These are phyloP conservation scores for Nematocida parisii DNA, from an alignment of 371 early-diverging fungal species.

Conservation along the genomic window DNA sequence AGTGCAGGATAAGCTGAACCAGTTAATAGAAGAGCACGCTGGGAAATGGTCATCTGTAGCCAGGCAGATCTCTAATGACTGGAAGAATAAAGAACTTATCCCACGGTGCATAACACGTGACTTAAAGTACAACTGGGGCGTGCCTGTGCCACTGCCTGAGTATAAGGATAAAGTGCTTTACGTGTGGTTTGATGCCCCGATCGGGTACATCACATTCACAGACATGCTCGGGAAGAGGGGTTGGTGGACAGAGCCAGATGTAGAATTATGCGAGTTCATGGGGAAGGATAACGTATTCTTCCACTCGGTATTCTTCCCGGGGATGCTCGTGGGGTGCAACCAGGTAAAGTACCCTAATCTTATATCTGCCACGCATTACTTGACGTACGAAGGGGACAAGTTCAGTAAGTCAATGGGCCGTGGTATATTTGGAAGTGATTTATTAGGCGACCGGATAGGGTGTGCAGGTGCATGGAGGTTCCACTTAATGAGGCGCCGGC, in stretches of 20 bases:
- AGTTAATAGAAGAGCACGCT: constrained; percentile 72
- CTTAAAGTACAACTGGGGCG: constrained; percentile 88
- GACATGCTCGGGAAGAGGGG: constrained; percentile 20
- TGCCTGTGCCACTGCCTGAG: constrained; percentile 80
- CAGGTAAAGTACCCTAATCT: constrained; percentile 71
- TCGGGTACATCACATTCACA: constrained; percentile 74
- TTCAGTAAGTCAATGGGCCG: constrained; percentile 93
- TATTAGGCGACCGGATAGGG: constrained; percentile 83
- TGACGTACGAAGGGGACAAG: constrained; percentile 93
- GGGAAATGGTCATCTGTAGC: constrained; percentile 86
- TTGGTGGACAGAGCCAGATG: constrained; percentile 34
- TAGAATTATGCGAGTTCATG: constrained; percentile 93
- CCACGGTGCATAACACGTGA: constrained; percentile 97
- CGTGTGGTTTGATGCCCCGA: constrained; percentile 99
- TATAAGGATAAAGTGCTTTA: constrained; percentile 94
- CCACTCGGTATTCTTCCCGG: constrained; percentile 97
- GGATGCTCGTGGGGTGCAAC: constrained; percentile 78
- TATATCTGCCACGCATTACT: constrained; percentile 91
- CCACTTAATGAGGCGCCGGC: constrained; percentile 87
- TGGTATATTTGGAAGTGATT: constrained; percentile 92
- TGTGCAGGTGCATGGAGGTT: constrained; percentile 93
- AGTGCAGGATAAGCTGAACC: constrained; percentile 74
- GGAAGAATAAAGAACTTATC: constrained; percentile 90
- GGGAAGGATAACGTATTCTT: constrained; percentile 99
- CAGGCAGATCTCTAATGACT: constrained; percentile 81